Conservation (phyloP, 2,329 filamentous ascomycete species). For the Westerdykella sp. region DNA sequence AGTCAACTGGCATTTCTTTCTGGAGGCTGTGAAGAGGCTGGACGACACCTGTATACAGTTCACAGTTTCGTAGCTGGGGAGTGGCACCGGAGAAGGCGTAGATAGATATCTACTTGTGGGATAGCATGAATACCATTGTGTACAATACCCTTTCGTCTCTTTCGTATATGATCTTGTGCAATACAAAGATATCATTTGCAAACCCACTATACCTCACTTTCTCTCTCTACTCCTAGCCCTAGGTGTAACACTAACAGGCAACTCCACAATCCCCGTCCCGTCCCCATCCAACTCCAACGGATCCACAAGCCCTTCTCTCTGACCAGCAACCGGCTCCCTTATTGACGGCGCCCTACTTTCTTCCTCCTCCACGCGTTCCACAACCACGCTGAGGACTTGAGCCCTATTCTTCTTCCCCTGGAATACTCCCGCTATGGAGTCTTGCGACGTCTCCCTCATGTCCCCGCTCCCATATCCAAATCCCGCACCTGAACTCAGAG, state of each 20-base stretch:
- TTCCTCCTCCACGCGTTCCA: slow-evolving; percentile 18
- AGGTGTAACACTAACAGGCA: slow-evolving; percentile 18
- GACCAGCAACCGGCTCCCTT: slow-evolving; percentile 21
- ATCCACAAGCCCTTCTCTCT: slow-evolving; percentile 18
- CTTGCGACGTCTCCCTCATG: slow-evolving; percentile 4
- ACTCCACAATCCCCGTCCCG: slow-evolving; percentile 12
- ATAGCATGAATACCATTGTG: too few relatives aligned
- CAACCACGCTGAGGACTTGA: slow-evolving; percentile 16
- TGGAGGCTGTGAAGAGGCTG: too few relatives aligned
- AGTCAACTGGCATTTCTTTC: too few relatives aligned
- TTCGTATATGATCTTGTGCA: too few relatives aligned
- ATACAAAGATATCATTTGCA: neutral
- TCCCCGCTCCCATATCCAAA: neutral
- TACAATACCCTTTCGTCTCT: too few relatives aligned
- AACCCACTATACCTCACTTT: slow-evolving; percentile 1
- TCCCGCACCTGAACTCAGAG: neutral
- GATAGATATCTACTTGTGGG: too few relatives aligned
- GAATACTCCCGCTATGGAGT: slow-evolving; percentile 1
- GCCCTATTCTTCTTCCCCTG: slow-evolving; percentile 15
- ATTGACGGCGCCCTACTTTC: slow-evolving; percentile 4
- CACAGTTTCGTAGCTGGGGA: too few relatives aligned
- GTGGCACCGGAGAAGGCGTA: too few relatives aligned
- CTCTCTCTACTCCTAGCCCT: slow-evolving; percentile 13
- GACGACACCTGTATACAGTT: too few relatives aligned
- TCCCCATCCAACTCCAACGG: slow-evolving; percentile 21